A percentile compares a stretch with the other conserved stretches of the same genome.
phyloP scores from a whole-genome alignment of 2,329 filamentous ascomycete species.

The Neopestalotiopsis clavispora region DNA sequence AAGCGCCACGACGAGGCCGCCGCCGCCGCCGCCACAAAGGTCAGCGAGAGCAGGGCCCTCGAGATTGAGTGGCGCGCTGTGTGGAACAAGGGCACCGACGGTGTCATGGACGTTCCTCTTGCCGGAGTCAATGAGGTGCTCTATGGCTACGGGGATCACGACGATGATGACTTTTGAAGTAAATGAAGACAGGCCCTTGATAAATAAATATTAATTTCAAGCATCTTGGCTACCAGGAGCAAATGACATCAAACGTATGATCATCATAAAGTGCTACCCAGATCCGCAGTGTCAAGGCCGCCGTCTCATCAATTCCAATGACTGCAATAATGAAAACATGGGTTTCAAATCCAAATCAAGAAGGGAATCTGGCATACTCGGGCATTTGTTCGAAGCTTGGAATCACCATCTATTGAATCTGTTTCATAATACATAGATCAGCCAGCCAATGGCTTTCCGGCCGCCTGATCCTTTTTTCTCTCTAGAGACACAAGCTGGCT shows the following conservation, averaged over 20 bases:
- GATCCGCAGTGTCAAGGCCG: too few relatives aligned
- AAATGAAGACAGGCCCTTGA: too few relatives aligned
- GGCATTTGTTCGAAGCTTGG: not conserved
- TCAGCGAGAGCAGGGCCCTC: slow-evolving; percentile 33
- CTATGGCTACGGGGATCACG: slow-evolving; percentile 65
- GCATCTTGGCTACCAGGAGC: not conserved
- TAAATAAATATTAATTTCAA: not conserved
- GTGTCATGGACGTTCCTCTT: slow-evolving; percentile 94
- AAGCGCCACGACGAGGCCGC: slow-evolving; percentile 34
- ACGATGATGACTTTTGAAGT: slow-evolving; percentile 23
- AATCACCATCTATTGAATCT: slow-evolving; percentile 14
- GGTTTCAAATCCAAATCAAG: too few relatives aligned
- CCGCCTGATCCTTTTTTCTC: slow-evolving; percentile 4
- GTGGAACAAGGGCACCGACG: slow-evolving; percentile 94
- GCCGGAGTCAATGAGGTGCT: slow-evolving; percentile 94
- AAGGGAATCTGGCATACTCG: not conserved
- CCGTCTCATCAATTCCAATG: not conserved
- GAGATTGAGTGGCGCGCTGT: slow-evolving; percentile 74
- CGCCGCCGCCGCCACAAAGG: slow-evolving; percentile 37
- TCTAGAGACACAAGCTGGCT: slow-evolving; percentile 15
- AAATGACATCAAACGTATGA: not conserved
- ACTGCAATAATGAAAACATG: too few relatives aligned
- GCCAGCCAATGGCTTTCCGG: not conserved
- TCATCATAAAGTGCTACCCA: too few relatives aligned
- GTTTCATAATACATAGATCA: slow-evolving; percentile 17